phyloP scores from a whole-genome alignment of 768 basidiomycete species.

The Amanita jacksonii region DNA sequence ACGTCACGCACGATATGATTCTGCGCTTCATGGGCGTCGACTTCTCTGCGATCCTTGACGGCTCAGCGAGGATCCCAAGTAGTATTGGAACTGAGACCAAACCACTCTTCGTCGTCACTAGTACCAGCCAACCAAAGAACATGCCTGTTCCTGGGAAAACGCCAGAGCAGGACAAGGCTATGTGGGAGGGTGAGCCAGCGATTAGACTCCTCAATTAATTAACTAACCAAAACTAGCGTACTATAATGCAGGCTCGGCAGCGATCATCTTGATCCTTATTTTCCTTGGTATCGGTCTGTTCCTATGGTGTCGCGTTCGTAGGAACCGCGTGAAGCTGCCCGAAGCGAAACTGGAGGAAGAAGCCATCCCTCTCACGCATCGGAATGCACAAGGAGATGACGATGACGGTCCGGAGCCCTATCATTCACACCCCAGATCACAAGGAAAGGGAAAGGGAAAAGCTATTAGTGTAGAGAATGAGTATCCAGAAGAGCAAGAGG shows the following conservation, averaged over 20 bases:
- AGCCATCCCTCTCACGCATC: constrained; percentile 4
- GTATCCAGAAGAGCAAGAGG: constrained; percentile 1
- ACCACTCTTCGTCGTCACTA: constrained; percentile 46
- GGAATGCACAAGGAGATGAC: constrained; percentile 1
- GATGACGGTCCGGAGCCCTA: background rate
- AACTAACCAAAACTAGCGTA: constrained; percentile 46
- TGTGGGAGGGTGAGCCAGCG: constrained; percentile 71
- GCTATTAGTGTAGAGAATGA: background rate
- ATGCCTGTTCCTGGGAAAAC: constrained; percentile 42
- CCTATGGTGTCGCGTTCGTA: constrained; percentile 68
- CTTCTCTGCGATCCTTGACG: constrained; percentile 70
- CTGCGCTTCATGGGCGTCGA: constrained; percentile 94
- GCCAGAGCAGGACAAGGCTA: constrained; percentile 71
- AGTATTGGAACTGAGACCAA: constrained; percentile 68
- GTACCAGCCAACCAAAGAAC: constrained; percentile 25
- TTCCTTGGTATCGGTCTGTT: constrained; percentile 58
- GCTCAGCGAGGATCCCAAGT: constrained; percentile 74
- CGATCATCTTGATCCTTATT: constrained; percentile 73
- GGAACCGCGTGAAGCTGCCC: constrained; percentile 33
- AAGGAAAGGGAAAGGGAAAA: constrained; percentile 4
- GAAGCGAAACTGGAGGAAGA: constrained; percentile 36
- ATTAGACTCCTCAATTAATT: background rate
- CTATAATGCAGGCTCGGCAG: constrained; percentile 87
- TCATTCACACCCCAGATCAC: background rate
- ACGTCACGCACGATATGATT: constrained; percentile 95